Base-by-base conservation (phyloP, 352 stramenopile genomes). In the Phytophthora megakarya region DNA sequence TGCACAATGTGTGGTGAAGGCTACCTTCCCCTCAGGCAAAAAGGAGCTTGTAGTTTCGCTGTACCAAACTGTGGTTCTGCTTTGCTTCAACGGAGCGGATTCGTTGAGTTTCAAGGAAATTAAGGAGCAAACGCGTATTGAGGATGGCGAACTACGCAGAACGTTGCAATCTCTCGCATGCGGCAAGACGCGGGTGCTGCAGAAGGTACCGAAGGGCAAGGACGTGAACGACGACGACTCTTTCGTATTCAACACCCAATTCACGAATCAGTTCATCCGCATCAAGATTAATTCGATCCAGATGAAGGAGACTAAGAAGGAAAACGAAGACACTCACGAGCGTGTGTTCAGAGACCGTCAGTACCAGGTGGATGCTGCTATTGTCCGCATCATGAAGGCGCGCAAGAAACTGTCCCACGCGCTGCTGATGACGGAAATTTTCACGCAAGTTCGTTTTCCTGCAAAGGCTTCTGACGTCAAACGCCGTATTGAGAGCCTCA, bases 341-440 rank as follows among this genome's bases (percentile, higher is more conserved):
- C 86, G 89, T 16, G 92, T 98, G 23, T 97, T 97, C 73, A 78
- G 94, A 39, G 93, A 98, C 57, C 89, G 93, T 26, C 89, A 98
- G 73, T 98, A 98, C 70, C 89, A 97, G 54, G 90, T 97, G 18
- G 95, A 98, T 69, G 97, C 97, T 18, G 94, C 95, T 7, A 98
- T 99, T 65, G 97, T 99, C 37, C 90, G 97, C 55, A 98, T 99
- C 70, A 99, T 99, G 97, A 99, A 99, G 84, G 82, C 96, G n/a
- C 88, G 97, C 48, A 99, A 99, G 80, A 93, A 89, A 33, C 70
- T 99, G 8, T 90, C 84, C 40, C 96, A 99, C 69, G 93, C 97
- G 65, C 80, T 98, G 64, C 77, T 99, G 21, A 95, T 99, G 75
- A 90, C 93, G 19, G 95, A 99, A 80, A 94, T 99, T 22, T 98